A percentile compares a stretch with the other conserved stretches of the same genome.
Evolutionary conservation across 768 basidiomycete species (phyloP).

Genomic region (Collybia nuda): DNA sequence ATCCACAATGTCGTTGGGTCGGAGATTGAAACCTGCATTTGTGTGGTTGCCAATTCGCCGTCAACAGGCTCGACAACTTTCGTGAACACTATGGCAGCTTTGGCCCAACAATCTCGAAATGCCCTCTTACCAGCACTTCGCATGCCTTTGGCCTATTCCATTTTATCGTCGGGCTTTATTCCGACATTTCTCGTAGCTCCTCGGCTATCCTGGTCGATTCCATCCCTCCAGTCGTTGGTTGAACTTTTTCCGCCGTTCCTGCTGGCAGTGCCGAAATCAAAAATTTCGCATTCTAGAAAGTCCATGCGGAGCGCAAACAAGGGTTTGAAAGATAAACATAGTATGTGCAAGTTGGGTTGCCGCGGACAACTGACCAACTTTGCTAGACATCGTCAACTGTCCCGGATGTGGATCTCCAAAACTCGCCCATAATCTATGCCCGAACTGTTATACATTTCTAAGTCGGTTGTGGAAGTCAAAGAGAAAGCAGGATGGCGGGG

Average conservation of each 20-base stretch:
- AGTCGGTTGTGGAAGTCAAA: conserved; percentile 63
- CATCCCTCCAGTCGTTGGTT: conserved; percentile 40
- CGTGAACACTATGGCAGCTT: conserved; percentile 32
- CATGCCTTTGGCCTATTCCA: conserved; percentile 8
- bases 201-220: conserved; percentile 33
- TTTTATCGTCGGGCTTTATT: conserved; percentile 15
- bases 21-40: conserved; percentile 38
- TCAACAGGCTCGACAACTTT: conserved; percentile 9
- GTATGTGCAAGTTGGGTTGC: conserved; percentile 40
- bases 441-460: conserved; percentile 73
- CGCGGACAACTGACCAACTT: not conserved
- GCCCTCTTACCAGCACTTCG: conserved; percentile 12
- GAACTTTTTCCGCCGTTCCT: conserved; percentile 88
- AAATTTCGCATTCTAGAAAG: conserved; percentile 90
- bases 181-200: conserved; percentile 12
- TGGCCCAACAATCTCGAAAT: conserved; percentile 24
- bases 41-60: too few relatives aligned
- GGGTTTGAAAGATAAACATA: conserved; percentile 90
- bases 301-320: conserved; percentile 95
- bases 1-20: conserved; percentile 24
- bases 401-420: conserved; percentile 89
- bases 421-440: conserved; percentile 86
- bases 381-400: conserved; percentile 84
- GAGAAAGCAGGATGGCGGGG: conserved; percentile 24
- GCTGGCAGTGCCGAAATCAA: conserved; percentile 92